Evolutionary conservation across 2,329 filamentous ascomycete genomes (phyloP).

Genomic region (Malbranchea zuffiana): DNA sequence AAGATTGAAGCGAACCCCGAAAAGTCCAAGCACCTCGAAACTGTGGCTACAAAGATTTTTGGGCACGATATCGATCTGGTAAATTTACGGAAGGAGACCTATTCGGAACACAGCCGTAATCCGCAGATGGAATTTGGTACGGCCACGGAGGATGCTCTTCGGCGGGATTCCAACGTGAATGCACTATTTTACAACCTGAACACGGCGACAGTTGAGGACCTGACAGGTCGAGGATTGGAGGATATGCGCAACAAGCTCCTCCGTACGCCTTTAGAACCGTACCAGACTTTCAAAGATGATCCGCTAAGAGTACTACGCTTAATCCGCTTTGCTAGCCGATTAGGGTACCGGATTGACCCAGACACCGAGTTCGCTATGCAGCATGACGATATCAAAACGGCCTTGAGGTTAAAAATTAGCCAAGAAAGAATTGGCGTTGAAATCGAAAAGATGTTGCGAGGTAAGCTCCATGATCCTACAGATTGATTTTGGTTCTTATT

Average conservation of each 20-base stretch:
- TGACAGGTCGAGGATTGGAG: constrained; percentile 59
- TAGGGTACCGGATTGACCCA: constrained; percentile 66
- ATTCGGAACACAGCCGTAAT: constrained; percentile 77
- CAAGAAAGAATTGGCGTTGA: constrained; percentile 80
- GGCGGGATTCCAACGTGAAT: constrained; percentile 88
- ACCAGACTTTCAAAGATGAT: constrained; percentile 90
- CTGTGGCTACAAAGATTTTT: constrained; percentile 73
- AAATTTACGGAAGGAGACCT: constrained; percentile 85
- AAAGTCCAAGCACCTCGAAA: constrained; percentile 93
- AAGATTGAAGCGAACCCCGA: constrained; percentile 88
- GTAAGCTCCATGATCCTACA: constrained; percentile 29
- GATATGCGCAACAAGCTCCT: constrained; percentile 67
- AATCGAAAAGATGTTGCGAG: constrained; percentile 80
- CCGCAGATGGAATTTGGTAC: constrained; percentile 91
- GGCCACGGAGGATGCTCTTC: constrained; percentile 74
- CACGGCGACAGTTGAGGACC: constrained; percentile 69
- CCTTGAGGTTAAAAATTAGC: constrained; percentile 80
- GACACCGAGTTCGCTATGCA: constrained; percentile 63
- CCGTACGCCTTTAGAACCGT: constrained; percentile 73
- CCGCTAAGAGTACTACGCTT: constrained; percentile 76
- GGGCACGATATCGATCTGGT: constrained; percentile 88
- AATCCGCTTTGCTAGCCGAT: constrained; percentile 78
- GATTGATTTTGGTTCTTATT: constrained; percentile 1
- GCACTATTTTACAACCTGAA: constrained; percentile 92
- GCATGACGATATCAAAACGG: constrained; percentile 62